Evolutionary conservation across 2,329 filamentous ascomycete species (phyloP).

Genomic region (Ophiosphaerella narmari): DNA sequence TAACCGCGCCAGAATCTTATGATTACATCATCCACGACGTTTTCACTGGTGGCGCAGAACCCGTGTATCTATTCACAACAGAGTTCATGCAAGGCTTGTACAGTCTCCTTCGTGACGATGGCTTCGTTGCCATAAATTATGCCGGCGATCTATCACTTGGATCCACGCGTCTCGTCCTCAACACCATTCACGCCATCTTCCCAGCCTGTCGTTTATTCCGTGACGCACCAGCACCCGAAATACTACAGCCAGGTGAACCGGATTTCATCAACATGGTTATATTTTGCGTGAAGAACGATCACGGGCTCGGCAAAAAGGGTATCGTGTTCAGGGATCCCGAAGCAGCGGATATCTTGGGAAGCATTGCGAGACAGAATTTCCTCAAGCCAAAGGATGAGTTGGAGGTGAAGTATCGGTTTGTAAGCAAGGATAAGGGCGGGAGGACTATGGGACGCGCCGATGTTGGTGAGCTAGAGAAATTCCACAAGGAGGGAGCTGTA

Average conservation of each 20-base stretch:
- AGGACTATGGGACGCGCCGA: slow-evolving; percentile 66
- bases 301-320: slow-evolving; percentile 37
- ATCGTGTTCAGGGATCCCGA: slow-evolving; percentile 70
- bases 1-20: slow-evolving; percentile 57
- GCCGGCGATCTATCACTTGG: slow-evolving; percentile 83
- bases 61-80: slow-evolving; percentile 81
- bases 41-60: slow-evolving; percentile 94
- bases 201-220: slow-evolving; percentile 90
- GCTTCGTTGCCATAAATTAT: slow-evolving; percentile 94
- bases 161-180: slow-evolving; percentile 75
- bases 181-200: slow-evolving; percentile 82
- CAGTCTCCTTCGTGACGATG: slow-evolving; percentile 73
- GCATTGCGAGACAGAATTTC: slow-evolving; percentile 70
- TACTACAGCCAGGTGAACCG: slow-evolving; percentile 33
- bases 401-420: slow-evolving; percentile 47
- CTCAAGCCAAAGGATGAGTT: slow-evolving; percentile 76
- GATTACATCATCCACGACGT: slow-evolving; percentile 98
- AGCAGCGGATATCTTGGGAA: slow-evolving; percentile 71
- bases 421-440: slow-evolving; percentile 45
- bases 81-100: slow-evolving; percentile 78
- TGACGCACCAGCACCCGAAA: slow-evolving; percentile 65
- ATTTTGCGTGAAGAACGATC: slow-evolving; percentile 76
- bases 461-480: slow-evolving; percentile 68
- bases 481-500: slow-evolving; percentile 75
- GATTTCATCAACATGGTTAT: slow-evolving; percentile 97